Percentiles rank a stretch among this genome's conserved stretches.
These are phyloP conservation scores for Arthrobotrys megalospora DNA, from an alignment of 2,329 filamentous ascomycete species.

Conservation along the genomic window DNA sequence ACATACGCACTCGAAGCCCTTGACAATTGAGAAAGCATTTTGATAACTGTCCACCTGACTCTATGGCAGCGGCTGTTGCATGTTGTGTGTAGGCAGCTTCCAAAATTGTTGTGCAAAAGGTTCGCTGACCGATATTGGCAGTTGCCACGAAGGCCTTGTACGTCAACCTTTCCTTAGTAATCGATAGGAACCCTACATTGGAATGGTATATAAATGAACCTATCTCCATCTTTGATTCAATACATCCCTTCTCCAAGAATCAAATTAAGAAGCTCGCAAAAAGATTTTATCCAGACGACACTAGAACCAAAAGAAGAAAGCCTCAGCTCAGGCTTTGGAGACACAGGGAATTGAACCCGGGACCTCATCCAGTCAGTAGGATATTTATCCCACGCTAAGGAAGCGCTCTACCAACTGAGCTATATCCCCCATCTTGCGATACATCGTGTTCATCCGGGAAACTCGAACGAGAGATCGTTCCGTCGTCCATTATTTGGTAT, in stretches of 20 bases:
- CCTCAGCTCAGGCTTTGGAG: conserved; percentile 21
- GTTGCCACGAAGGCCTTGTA: background rate
- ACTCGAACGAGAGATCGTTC: conserved; percentile 23
- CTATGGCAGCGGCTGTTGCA: background rate
- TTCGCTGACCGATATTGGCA: conserved; percentile 31
- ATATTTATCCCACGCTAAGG: conserved; percentile 33
- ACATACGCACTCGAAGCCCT: background rate
- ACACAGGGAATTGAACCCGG: conserved; percentile 36
- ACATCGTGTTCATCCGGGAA: background rate
- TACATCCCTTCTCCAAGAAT: background rate
- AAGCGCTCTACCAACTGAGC: conserved; percentile 36
- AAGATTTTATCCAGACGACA: background rate
- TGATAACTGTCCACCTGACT: background rate
- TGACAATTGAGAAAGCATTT: background rate
- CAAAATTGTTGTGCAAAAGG: conserved; percentile 30
- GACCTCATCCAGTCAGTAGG: conserved; percentile 28
- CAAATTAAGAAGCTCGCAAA: background rate
- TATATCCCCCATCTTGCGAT: conserved; percentile 23
- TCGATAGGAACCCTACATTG: conserved; percentile 5
- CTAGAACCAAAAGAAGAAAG: conserved; percentile 23
- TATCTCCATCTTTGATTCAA: background rate
- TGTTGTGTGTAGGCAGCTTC: conserved; percentile 32
- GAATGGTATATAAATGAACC: background rate
- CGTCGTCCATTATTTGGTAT: background rate
- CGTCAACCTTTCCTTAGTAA: conserved; percentile 14